phyloP scores from a whole-genome alignment of 2,329 filamentous ascomycete genomes.

The Penicillium sp. region DNA sequence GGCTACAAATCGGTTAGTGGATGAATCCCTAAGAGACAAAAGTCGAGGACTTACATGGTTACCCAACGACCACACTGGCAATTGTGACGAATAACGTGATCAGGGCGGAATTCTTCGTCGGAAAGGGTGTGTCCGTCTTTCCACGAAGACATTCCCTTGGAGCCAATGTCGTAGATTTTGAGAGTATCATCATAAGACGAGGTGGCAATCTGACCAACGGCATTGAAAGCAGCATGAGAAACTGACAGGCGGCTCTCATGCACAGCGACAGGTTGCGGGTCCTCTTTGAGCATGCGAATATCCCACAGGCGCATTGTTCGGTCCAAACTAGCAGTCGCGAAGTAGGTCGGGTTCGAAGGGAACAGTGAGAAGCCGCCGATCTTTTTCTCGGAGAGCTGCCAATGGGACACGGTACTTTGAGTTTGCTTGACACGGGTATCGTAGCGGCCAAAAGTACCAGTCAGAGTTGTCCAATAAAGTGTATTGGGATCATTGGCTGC shows the following conservation, averaged over 20 bases:
- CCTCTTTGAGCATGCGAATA: slow-evolving; percentile 58
- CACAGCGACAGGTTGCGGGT: slow-evolving; percentile 69
- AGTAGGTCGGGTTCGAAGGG: slow-evolving; percentile 69
- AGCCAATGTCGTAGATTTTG: slow-evolving; percentile 76
- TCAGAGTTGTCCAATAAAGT: slow-evolving; percentile 80
- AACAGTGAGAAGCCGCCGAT: slow-evolving; percentile 90
- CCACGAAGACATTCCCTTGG: slow-evolving; percentile 54
- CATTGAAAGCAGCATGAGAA: slow-evolving; percentile 86
- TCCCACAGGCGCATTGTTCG: slow-evolving; percentile 91
- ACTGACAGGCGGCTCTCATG: slow-evolving; percentile 80
- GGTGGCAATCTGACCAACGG: slow-evolving; percentile 78
- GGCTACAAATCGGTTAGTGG: slow-evolving; percentile 33
- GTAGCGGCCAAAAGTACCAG: slow-evolving; percentile 72
- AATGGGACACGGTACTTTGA: slow-evolving; percentile 57
- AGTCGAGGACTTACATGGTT: slow-evolving; percentile 57
- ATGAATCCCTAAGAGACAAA: slow-evolving; percentile 1
- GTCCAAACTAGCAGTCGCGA: slow-evolving; percentile 86
- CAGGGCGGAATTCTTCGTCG: slow-evolving; percentile 61
- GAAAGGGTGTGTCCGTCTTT: slow-evolving; percentile 53
- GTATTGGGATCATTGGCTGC: slow-evolving; percentile 62
- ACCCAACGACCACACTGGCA: slow-evolving; percentile 96
- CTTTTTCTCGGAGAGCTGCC: slow-evolving; percentile 80
- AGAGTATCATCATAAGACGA: slow-evolving; percentile 92
- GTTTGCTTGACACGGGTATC: slow-evolving; percentile 60
- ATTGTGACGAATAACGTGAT: slow-evolving; percentile 70